Percentiles rank a stretch among this genome's conserved stretches.
Evolutionary conservation across 2,329 filamentous ascomycete genomes (phyloP).

Genomic region (Colletotrichum sp.): DNA sequence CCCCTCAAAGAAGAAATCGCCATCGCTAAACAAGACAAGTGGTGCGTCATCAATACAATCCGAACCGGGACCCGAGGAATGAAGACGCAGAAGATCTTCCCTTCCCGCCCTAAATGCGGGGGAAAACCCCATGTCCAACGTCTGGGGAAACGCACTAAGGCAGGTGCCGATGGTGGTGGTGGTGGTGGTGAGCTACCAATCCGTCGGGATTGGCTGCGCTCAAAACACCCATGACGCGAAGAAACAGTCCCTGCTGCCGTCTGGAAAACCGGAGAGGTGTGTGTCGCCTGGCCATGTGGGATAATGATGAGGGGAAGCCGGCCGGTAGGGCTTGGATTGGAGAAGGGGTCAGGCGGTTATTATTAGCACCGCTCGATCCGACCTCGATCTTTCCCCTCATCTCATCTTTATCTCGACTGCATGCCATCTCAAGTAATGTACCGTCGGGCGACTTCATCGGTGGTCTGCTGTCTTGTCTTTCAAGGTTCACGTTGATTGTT

Average conservation of each 20-base stretch:
- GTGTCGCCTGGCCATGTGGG: constrained; percentile 13
- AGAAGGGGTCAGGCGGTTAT: neutral
- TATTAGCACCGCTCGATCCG: neutral
- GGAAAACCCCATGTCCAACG: neutral
- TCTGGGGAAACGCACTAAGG: neutral
- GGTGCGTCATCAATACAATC: neutral
- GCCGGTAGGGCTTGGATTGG: neutral
- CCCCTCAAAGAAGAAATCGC: neutral
- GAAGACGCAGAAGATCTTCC: neutral
- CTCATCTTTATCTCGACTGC: constrained; percentile 13
- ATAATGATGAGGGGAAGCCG: constrained; percentile 11
- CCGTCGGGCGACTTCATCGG: neutral
- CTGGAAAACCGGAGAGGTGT: neutral
- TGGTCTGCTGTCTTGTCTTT: neutral
- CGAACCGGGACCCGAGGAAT: neutral
- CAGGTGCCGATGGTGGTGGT: neutral
- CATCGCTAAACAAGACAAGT: neutral
- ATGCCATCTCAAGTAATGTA: neutral
- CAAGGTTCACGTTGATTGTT: constrained; percentile 3
- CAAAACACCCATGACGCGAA: neutral
- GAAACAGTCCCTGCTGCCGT: neutral
- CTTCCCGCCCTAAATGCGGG: neutral
- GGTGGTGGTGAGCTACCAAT: neutral
- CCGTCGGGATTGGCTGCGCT: neutral
- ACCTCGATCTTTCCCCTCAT: neutral